A percentile compares a stretch with the other conserved stretches of the same genome.
These are phyloP conservation scores for Phytophthora sp. DNA, from an alignment of 352 stramenopile genomes.

Conservation along the genomic window DNA sequence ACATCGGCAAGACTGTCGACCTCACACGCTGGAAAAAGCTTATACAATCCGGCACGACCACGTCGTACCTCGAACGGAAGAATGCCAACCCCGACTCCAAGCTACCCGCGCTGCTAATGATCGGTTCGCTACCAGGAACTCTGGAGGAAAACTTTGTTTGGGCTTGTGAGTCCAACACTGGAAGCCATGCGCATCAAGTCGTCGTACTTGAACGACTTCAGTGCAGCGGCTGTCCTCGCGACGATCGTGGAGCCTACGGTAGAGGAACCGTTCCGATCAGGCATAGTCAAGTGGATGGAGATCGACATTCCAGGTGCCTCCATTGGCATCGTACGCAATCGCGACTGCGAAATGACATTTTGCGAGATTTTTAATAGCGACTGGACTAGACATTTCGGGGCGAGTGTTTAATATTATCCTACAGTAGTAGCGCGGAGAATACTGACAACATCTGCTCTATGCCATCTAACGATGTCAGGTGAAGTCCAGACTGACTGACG, in stretches of 20 bases:
- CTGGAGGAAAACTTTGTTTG: background rate
- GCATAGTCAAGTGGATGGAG: background rate
- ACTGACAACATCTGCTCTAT: no score
- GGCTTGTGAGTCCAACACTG: background rate
- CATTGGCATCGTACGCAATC: background rate
- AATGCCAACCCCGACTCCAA: background rate
- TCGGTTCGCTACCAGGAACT: background rate
- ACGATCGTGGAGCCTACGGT: background rate
- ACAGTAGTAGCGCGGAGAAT: no score
- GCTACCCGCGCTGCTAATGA: background rate
- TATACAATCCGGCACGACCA: background rate
- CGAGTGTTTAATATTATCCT: no score
- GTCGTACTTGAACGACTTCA: background rate
- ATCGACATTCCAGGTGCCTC: slow-evolving; percentile 2
- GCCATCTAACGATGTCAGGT: no score
- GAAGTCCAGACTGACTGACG: no score
- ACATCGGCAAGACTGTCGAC: background rate
- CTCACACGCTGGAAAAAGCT: background rate
- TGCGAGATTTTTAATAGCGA: no score
- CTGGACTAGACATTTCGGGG: no score
- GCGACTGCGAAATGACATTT: no score
- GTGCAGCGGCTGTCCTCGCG: background rate
- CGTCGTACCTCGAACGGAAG: background rate
- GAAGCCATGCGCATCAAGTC: background rate
- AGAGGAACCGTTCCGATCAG: background rate